phyloP scores from a whole-genome alignment of 2,329 filamentous ascomycete species.

The Sporothrix pseudoabietina region DNA sequence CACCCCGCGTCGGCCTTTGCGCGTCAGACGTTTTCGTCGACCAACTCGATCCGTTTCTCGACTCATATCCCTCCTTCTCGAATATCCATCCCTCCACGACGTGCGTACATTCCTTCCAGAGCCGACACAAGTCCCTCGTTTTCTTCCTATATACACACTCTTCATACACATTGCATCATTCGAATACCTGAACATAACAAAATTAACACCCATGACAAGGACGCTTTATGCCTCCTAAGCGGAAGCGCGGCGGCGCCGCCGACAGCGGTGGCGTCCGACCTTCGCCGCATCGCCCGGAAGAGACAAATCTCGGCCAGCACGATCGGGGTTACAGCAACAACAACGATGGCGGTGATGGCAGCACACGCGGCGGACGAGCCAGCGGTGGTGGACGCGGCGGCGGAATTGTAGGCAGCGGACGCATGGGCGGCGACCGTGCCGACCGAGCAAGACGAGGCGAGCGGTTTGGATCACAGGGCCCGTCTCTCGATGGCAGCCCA shows the following conservation, averaged over 20 bases:
- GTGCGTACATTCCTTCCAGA: conserved; percentile 24
- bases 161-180: conserved; percentile 24
- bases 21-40: background rate
- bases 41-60: background rate
- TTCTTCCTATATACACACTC: background rate
- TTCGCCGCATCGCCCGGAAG: conserved; percentile 63
- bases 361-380: conserved; percentile 6
- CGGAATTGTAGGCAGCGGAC: conserved; percentile 11
- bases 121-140: background rate
- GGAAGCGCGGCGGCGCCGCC: conserved; percentile 56
- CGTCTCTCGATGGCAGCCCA: conserved; percentile 38
- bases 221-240: conserved; percentile 58
- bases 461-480: conserved; percentile 55
- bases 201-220: conserved; percentile 29
- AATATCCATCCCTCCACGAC: conserved; percentile 23
- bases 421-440: conserved; percentile 46
- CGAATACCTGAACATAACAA: conserved; percentile 8
- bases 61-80: conserved; percentile 4
- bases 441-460: conserved; percentile 49
- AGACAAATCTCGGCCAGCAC: conserved; percentile 59
- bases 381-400: background rate
- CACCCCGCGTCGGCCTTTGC: background rate
- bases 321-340: conserved; percentile 54
- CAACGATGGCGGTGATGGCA: conserved; percentile 45
- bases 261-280: conserved; percentile 56